Evolutionary conservation across 169 alveolate genomes (phyloP).

Genomic region (Eimeria sp.): DNA sequence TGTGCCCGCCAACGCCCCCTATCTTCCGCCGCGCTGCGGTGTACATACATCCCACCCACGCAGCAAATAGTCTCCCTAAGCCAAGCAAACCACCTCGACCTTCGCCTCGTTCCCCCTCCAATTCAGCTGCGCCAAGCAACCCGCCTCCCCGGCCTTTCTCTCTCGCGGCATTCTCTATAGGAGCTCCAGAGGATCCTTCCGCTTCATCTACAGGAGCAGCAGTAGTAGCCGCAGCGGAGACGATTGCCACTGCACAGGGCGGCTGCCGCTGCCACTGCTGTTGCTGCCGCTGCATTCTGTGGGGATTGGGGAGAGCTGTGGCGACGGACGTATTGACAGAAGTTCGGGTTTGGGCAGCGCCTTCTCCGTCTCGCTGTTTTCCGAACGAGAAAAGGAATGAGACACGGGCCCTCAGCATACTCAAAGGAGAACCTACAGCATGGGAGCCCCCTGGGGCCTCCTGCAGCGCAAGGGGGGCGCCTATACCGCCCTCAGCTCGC

Average conservation of each 20-base stretch:
- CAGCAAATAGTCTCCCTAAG: neutral
- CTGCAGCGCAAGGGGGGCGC: neutral
- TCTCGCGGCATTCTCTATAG: neutral
- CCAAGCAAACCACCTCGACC: neutral
- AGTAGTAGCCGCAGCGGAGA: neutral
- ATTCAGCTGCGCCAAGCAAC: no score
- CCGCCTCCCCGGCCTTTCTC: neutral
- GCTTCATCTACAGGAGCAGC: neutral
- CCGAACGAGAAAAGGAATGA: neutral
- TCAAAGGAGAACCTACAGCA: neutral
- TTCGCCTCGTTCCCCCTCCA: neutral
- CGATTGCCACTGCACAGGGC: neutral
- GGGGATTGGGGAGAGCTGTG: neutral
- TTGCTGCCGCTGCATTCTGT: neutral
- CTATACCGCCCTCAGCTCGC: neutral
- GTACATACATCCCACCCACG: conserved; percentile 5
- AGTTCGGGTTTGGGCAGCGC: neutral
- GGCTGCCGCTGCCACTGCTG: neutral
- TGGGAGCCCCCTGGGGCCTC: neutral
- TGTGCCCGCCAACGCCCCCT: neutral
- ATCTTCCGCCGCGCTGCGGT: conserved; percentile 15
- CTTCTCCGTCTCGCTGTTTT: neutral
- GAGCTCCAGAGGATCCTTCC: neutral
- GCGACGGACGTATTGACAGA: neutral
- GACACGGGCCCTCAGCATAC: neutral